Evolutionary conservation across 129 eudicot species (phyloP), one percentile per base, ranked within the genome.

Genomic region (Artemisia tridentata): DNA sequence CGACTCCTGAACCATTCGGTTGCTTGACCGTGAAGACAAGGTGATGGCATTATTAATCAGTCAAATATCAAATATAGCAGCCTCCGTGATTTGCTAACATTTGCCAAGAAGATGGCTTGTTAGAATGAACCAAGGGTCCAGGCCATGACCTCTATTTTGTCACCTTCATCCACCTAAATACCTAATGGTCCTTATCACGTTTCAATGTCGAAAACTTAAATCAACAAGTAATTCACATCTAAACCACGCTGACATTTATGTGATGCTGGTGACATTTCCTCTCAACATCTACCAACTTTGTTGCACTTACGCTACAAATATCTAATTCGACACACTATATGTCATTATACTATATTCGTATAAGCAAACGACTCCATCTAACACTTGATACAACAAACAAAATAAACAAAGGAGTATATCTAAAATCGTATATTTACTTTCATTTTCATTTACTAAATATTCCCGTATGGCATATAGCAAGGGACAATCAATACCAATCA

Each of bases 111-210:
- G 75, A 60, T 60, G 76, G 58, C 76, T 74, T 63, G 29, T 53
- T 65, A 46, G 65, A 54, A 65, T 5, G 75, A 51, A 61, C 54
- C 45, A 68, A 14, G 20, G 68, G 46, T 68, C 75, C 75, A 12
- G 60, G 59, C 75, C 75, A 76, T 62, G 75, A 77, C 71, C 52
- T 43, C 50, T 61, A 41, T 62, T 77, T 69, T 69, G 76, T 77
- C 76, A 18, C 71, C 72, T 52, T 69, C 13, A 12, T 41, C 56
- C 56, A 74, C 56, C 13, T 25, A 25, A 25, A 25, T 25, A 25
- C 27, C 27, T 38, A 13, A 38, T 34, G 54, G 23, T 64, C 65
- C 18, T 65, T 74, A 20, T 64, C 71, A 51, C 48, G 17, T n/a
- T 34, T 27, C 21, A 8, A 23, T 31, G 52, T 31, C 21, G 45